Conservation (phyloP, 1,139 yeast genomes). For the Zygoascus sp. region DNA sequence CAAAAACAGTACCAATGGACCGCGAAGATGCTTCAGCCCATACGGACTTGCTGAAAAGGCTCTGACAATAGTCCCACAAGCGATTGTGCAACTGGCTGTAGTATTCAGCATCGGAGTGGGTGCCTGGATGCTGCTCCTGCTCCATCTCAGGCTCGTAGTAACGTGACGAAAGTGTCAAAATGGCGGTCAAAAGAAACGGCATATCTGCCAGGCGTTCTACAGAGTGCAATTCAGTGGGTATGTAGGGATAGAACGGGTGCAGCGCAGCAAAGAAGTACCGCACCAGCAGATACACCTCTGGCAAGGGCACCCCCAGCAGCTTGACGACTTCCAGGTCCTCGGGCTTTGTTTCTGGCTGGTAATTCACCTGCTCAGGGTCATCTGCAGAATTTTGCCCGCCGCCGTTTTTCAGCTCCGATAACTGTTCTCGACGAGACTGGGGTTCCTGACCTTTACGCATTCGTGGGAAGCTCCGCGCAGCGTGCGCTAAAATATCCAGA, state of each 20-base stretch:
- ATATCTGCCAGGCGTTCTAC: constrained; percentile 66
- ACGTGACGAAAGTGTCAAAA: constrained; percentile 72
- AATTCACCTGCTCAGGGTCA: background rate
- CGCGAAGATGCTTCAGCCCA: constrained; percentile 95
- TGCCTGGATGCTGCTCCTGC: background rate
- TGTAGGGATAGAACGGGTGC: constrained; percentile 87
- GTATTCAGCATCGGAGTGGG: background rate
- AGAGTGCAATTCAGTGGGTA: constrained; percentile 68
- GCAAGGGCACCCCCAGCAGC: constrained; percentile 57
- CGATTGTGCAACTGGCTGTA: constrained; percentile 50
- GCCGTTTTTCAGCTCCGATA: background rate
- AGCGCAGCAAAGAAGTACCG: constrained; percentile 66
- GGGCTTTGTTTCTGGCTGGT: constrained; percentile 29
- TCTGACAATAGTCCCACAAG: constrained; percentile 79
- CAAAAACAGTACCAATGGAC: constrained; percentile 79
- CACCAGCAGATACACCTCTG: constrained; percentile 62
- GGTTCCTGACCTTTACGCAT: background rate
- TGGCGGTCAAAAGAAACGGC: constrained; percentile 76
- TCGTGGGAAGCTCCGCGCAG: constrained; percentile 40
- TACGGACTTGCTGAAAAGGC: constrained; percentile 76
- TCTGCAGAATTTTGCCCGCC: background rate
- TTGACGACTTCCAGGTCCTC: constrained; percentile 61
- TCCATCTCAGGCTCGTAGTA: constrained; percentile 36
- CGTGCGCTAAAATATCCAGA: constrained; percentile 45
- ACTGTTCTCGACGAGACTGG: background rate